Base-by-base conservation (phyloP, 2,329 filamentous ascomycete species). In the Fusarium pseudonygamai region DNA sequence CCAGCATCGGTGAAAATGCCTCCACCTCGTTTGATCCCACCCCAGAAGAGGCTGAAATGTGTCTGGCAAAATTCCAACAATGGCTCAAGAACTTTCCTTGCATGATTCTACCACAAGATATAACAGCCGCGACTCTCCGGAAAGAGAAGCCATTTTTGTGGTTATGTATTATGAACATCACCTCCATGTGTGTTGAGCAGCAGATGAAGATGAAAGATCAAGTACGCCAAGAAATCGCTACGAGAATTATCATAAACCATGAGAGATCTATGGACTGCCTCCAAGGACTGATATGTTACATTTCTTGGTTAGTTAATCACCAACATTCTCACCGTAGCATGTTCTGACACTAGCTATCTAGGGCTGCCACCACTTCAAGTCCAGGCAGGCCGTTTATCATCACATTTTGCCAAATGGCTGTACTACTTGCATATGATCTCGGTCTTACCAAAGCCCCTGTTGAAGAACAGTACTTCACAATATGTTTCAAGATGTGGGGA, bases 261-360 rank as follows among this genome's bases (percentile, higher is more conserved):
- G 86, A 89, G 62, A 83, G 84, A 57, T 84, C 78, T 53, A 79
- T 89, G 43, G 89, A 90, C 69, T 70, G 90, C 16, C 79, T 91
- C 5, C 80, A 87, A 16, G 88, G 87, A 1, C 65, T 89, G 7
- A 74, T 91, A 22, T 81, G 72, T 58, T 85, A 80, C 60, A 80
- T 84, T 28, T 79, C 81, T 37, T 90, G 87, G 86, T 85, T 76
- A 72, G 81, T 72, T 28, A 18, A 39, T 30, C 28, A 12, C 32
- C 14, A 28, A 30, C 12, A 12, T n/a, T 39, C 37, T 28, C 30
- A 24, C 12, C n/a, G 20, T 30, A 26, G 22, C 16, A 20, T 20
- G 59, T 55, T 69, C 69, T 73, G 49, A 69, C 22, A 10, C 15
- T 37, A 36, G 16, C 16, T 39, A 15, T 26, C 8, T 46, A 85